Evolutionary conservation across 2,329 filamentous ascomycete species (phyloP).

Genomic region (Iodosphaeria phyllophila): DNA sequence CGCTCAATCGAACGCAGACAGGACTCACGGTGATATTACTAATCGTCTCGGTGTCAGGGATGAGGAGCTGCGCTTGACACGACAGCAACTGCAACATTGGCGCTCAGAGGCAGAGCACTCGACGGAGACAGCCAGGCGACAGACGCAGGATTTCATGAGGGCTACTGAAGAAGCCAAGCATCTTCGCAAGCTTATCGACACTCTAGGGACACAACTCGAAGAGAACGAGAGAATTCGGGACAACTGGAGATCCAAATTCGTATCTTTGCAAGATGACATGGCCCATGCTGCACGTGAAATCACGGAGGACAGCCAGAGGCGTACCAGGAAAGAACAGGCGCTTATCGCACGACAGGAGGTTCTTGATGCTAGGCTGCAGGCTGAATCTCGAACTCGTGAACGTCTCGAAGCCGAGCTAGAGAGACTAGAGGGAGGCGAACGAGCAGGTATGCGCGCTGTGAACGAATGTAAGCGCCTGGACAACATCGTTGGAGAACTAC

Average conservation of each 20-base stretch:
- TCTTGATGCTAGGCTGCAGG: slow-evolving; percentile 57
- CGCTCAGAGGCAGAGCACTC: slow-evolving; percentile 41
- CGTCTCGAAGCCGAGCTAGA: slow-evolving; percentile 48
- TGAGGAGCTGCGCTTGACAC: slow-evolving; percentile 31
- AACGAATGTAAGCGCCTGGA: slow-evolving; percentile 44
- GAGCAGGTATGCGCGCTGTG: slow-evolving; percentile 44
- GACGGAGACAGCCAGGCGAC: slow-evolving; percentile 29
- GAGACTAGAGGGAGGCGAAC: slow-evolving; percentile 43
- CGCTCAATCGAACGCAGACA: slow-evolving; percentile 37
- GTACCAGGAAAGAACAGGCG: slow-evolving; percentile 62
- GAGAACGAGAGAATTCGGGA: slow-evolving; percentile 76
- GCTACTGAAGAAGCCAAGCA: slow-evolving; percentile 46
- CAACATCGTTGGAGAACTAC: slow-evolving; percentile 31
- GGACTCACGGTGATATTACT: slow-evolving; percentile 33
- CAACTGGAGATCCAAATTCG: slow-evolving; percentile 66
- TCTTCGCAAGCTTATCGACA: slow-evolving; percentile 54
- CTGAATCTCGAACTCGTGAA: slow-evolving; percentile 52
- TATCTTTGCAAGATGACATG: slow-evolving; percentile 78
- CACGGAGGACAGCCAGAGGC: slow-evolving; percentile 62
- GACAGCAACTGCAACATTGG: slow-evolving; percentile 41
- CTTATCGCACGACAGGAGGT: slow-evolving; percentile 64
- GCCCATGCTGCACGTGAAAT: slow-evolving; percentile 59
- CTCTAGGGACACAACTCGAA: slow-evolving; percentile 59
- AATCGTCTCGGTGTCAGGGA: slow-evolving; percentile 35
- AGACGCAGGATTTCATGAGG: slow-evolving; percentile 27